These are phyloP conservation scores for Peltaster fructicola DNA, from an alignment of 2,329 filamentous ascomycete genomes.

Conservation along the genomic window DNA sequence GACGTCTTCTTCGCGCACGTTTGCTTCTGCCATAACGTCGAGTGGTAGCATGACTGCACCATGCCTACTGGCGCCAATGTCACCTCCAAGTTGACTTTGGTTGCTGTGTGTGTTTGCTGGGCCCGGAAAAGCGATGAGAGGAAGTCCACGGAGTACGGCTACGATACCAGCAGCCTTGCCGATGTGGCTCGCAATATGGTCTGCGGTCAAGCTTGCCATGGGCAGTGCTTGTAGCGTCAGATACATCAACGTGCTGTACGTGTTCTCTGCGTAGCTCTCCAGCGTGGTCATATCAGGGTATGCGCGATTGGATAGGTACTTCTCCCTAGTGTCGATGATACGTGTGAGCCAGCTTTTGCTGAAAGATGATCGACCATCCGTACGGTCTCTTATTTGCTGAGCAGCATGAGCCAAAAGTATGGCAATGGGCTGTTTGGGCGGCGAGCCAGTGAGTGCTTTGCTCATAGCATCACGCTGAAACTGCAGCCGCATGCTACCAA, in stretches of 20 bases:
- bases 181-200: slow-evolving; percentile 87
- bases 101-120: slow-evolving; percentile 39
- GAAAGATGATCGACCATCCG: slow-evolving; percentile 30
- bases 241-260: slow-evolving; percentile 85
- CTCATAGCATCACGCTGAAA: slow-evolving; percentile 84
- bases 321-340: slow-evolving; percentile 64
- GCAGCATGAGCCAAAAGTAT: slow-evolving; percentile 63
- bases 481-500: slow-evolving; percentile 77
- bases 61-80: slow-evolving; percentile 29
- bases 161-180: slow-evolving; percentile 85
- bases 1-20: slow-evolving; percentile 75
- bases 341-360: slow-evolving; percentile 43
- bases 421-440: slow-evolving; percentile 82
- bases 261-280: slow-evolving; percentile 84
- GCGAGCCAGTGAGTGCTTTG: slow-evolving; percentile 56
- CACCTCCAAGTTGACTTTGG: slow-evolving; percentile 23
- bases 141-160: slow-evolving; percentile 71
- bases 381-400: slow-evolving; percentile 33
- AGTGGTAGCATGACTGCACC: slow-evolving; percentile 64
- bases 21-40: slow-evolving; percentile 70
- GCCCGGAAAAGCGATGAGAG: slow-evolving; percentile 66
- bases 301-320: slow-evolving; percentile 66
- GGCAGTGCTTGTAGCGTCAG: slow-evolving; percentile 65
- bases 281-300: slow-evolving; percentile 56
- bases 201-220: slow-evolving; percentile 64